Evolutionary conservation across 164 flowering plant species (phyloP), one percentile per base, ranked within the genome.

Genomic region (Sextonia rubra): DNA sequence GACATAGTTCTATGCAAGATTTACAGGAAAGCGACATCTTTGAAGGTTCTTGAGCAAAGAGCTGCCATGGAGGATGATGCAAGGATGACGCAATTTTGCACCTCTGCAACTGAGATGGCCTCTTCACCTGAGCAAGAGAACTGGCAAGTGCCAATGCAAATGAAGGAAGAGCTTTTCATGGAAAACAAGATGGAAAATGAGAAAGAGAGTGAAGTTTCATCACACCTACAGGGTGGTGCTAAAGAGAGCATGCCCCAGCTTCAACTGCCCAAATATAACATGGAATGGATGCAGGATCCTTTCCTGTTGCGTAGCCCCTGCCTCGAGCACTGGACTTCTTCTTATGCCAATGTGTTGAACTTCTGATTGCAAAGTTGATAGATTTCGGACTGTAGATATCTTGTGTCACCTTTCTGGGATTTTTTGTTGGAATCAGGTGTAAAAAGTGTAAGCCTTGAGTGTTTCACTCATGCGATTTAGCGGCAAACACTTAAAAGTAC

Each of bases 1-100:
- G 81, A 81, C 68, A 81, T 79, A 30, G 98, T 95, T 6, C 60
- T 95, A 68, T 91, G 98, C 83, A 95, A 93, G 85, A 85, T 95
- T 66, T 95, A 95, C 49, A 78, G 91, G 74, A 95, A 95, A 81
- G 99, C 98, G 26, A 91, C 99, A 17, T 86, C 99, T 18, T 66
- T 91, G 85, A 93, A 90, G 80, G 91, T 88, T 25, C 75, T 95
- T 76, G 98, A 95, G 82, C 91, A 88, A 75, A 86, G 93, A 75
- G 98, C 96, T 23, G 86, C 89, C 25, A 79, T 78, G 87, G 97
- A 88, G 71, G 93, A 86, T 75, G 90, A 77, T 64, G 52, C 23
- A 56, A 81, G 70, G 69, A 30, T 49, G 25, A 30, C 64, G 17
- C 49, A 47, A 12, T 18, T 71, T 37, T 69, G 70, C 75, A 20